Conservation (phyloP, 192 early-diverging fungal genomes). For the Spizellomyces sp. region DNA sequence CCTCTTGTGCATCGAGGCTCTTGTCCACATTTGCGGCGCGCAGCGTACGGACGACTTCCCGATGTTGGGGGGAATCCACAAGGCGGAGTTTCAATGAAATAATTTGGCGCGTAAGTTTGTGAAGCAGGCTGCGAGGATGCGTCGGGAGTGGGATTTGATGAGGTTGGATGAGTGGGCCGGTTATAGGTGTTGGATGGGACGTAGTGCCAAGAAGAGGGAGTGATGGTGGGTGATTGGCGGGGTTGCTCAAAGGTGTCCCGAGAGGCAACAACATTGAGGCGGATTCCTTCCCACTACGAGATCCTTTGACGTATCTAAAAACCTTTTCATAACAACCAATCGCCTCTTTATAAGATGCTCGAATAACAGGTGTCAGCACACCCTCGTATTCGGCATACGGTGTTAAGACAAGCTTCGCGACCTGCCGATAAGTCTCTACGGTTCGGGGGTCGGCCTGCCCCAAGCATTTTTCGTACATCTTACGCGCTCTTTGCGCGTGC, state of each 20-base stretch:
- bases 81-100: slow-evolving; percentile 49
- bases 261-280: not conserved
- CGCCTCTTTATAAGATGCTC: slow-evolving; percentile 48
- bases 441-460: slow-evolving; percentile 48
- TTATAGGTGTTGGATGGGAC: slow-evolving; percentile 23
- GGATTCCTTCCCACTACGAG: slow-evolving; percentile 3
- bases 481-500: slow-evolving; percentile 42
- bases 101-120: slow-evolving; percentile 50
- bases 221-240: not conserved
- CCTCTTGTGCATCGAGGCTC: slow-evolving; percentile 17
- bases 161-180: slow-evolving; percentile 42
- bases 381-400: slow-evolving; percentile 41
- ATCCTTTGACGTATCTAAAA: slow-evolving; percentile 47
- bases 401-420: slow-evolving; percentile 44
- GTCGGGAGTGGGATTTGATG: slow-evolving; percentile 39
- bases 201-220: slow-evolving; percentile 15
- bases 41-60: slow-evolving; percentile 45
- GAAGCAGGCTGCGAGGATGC: slow-evolving; percentile 39
- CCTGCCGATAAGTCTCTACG: slow-evolving; percentile 49
- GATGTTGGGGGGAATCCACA: slow-evolving; percentile 43
- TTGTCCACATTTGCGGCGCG: slow-evolving; percentile 22
- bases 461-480: slow-evolving; percentile 41
- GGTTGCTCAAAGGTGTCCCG: not conserved
- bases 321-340: slow-evolving; percentile 53
- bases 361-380: slow-evolving; percentile 47